These are phyloP conservation scores for Saturnispora zaruensis DNA, from an alignment of 805 yeast species.

Conservation along the genomic window DNA sequence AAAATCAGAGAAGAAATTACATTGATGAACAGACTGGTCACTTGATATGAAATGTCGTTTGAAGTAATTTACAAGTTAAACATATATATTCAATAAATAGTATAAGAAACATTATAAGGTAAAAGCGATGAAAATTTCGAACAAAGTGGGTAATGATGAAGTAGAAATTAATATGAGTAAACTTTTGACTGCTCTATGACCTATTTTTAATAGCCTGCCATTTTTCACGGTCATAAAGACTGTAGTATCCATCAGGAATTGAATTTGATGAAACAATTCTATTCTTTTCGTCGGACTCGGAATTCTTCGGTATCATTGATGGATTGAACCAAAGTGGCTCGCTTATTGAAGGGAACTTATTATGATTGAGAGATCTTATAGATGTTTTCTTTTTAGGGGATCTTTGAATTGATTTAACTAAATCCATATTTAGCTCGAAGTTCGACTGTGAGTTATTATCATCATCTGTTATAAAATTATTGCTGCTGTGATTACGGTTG, in stretches of 20 bases:
- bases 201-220: conserved; percentile 44
- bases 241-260: conserved; percentile 50
- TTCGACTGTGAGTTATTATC: not conserved
- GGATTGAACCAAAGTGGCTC: conserved; percentile 2
- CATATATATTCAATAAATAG: not conserved
- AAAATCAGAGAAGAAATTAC: no score
- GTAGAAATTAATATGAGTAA: no score
- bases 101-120: not conserved
- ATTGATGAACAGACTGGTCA: no score
- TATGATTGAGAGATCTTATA: conserved; percentile 5
- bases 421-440: conserved; percentile 24
- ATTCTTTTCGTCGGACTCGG: conserved; percentile 10
- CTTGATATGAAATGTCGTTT: no score
- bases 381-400: conserved; percentile 20
- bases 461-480: not conserved
- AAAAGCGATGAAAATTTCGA: not conserved
- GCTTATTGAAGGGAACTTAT: not conserved
- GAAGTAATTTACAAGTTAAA: no score
- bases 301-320: not conserved
- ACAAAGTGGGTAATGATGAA: no score
- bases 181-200: not conserved
- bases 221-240: conserved; percentile 58
- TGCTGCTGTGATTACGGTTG: not conserved
- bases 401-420: conserved; percentile 20
- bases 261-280: conserved; percentile 27